These are phyloP conservation scores for Penicillium verrucosum DNA, from an alignment of 2,329 filamentous ascomycete species.

Conservation along the genomic window DNA sequence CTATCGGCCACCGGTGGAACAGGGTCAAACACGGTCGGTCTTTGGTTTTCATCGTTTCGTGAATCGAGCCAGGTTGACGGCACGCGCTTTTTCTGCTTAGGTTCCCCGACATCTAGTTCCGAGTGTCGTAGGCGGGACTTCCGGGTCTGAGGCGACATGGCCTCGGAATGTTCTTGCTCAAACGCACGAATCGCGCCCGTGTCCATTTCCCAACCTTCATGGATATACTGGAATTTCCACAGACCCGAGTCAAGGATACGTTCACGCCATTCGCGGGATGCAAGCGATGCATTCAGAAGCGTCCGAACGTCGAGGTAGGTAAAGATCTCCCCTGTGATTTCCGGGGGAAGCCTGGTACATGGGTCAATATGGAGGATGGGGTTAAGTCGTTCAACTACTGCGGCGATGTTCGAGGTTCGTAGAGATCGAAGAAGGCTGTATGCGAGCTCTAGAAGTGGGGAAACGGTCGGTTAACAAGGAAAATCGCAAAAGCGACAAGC, in stretches of 20 bases:
- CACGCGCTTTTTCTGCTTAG: constrained; percentile 53
- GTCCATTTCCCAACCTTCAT: constrained; percentile 82
- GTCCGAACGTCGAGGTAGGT: constrained; percentile 79
- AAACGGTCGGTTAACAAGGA: constrained; percentile 18
- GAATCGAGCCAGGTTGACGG: constrained; percentile 45
- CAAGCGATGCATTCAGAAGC: constrained; percentile 71
- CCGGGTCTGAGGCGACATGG: constrained; percentile 37
- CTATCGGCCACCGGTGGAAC: constrained; percentile 25
- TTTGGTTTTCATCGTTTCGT: constrained; percentile 24
- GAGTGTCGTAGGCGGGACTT: constrained; percentile 48
- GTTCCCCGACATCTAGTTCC: constrained; percentile 49
- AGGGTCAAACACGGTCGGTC: not conserved
- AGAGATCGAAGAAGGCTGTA: constrained; percentile 74
- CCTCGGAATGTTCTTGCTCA: constrained; percentile 54
- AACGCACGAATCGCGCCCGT: constrained; percentile 62
- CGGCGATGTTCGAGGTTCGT: constrained; percentile 73
- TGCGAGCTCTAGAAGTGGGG: constrained; percentile 63
- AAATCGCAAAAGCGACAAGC: not conserved
- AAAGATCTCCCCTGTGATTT: constrained; percentile 87
- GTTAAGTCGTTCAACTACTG: constrained; percentile 75
- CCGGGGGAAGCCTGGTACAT: constrained; percentile 76
- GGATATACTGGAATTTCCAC: constrained; percentile 78
- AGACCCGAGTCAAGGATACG: constrained; percentile 78
- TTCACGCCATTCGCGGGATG: constrained; percentile 78
- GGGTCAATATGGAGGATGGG: constrained; percentile 92